Percentiles rank a stretch among this genome's conserved stretches.
Evolutionary conservation across 1,139 yeast species (phyloP).

Genomic region (Candida gigantensis): DNA sequence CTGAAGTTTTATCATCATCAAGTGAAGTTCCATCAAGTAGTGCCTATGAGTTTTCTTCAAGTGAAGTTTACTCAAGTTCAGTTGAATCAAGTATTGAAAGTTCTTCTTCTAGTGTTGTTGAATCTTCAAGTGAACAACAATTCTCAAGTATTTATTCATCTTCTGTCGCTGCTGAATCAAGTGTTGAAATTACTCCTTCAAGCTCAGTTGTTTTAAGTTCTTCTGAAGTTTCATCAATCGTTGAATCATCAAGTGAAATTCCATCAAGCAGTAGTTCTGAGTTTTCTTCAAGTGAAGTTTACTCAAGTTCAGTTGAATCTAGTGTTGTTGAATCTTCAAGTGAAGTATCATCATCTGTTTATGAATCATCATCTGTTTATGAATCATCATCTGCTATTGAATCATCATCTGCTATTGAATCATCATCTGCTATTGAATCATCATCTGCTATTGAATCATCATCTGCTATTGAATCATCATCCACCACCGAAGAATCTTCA

Average conservation of each 20-base stretch:
- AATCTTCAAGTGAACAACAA: too few relatives aligned
- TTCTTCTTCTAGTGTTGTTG: too few relatives aligned
- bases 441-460: too few relatives aligned
- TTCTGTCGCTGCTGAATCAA: neutral
- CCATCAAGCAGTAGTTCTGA: neutral
- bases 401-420: neutral
- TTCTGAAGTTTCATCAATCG: neutral
- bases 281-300: neutral
- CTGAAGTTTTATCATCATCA: neutral
- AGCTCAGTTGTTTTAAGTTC: neutral
- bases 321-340: too few relatives aligned
- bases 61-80: neutral
- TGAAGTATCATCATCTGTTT: neutral
- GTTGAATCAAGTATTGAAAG: neutral
- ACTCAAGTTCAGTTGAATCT: slow-evolving; percentile 1
- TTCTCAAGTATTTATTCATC: neutral
- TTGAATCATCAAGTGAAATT: too few relatives aligned
- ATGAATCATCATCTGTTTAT: neutral
- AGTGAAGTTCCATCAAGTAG: neutral
- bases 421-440: too few relatives aligned
- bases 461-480: too few relatives aligned
- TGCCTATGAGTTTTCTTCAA: neutral
- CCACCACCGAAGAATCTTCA: neutral
- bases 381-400: slow-evolving; percentile 2
- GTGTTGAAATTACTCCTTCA: neutral